Percentiles rank a stretch among this genome's conserved stretches.
Evolutionary conservation across 352 stramenopile genomes (phyloP).

Genomic region (Lagenidium giganteum): DNA sequence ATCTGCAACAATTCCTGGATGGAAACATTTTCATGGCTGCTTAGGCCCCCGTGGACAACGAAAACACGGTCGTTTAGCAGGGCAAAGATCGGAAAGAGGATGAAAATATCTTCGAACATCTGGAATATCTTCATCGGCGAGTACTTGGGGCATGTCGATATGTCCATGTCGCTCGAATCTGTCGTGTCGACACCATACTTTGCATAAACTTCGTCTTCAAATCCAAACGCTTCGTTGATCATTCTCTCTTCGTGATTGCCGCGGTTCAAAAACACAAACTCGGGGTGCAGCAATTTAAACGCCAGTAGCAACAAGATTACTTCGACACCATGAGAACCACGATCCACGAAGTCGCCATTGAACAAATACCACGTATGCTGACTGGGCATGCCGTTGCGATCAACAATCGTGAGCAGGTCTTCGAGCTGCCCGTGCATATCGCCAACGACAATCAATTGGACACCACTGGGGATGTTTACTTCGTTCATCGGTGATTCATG

Average conservation of each 20-base stretch:
- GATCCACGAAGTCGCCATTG: slow-evolving; percentile 96
- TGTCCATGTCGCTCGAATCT: no score
- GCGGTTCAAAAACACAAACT: slow-evolving; percentile 91
- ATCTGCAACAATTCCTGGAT: slow-evolving; percentile 84
- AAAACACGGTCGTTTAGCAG: slow-evolving; percentile 90
- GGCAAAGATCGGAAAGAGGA: slow-evolving; percentile 83
- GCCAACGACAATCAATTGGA: slow-evolving; percentile 88
- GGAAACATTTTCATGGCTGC: slow-evolving; percentile 80
- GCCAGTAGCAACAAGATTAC: slow-evolving; percentile 86
- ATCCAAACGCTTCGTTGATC: slow-evolving; percentile 90
- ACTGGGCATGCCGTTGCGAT: slow-evolving; percentile 86
- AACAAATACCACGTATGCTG: slow-evolving; percentile 92
- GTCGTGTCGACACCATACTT: slow-evolving; percentile 68
- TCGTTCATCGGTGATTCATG: slow-evolving; percentile 62
- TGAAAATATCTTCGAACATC: slow-evolving; percentile 85
- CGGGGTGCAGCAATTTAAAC: slow-evolving; percentile 87
- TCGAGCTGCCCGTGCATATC: slow-evolving; percentile 93
- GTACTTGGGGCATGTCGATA: slow-evolving; percentile 64
- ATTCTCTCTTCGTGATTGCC: slow-evolving; percentile 95
- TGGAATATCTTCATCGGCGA: slow-evolving; percentile 77
- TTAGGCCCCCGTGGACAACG: slow-evolving; percentile 91
- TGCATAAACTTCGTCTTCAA: slow-evolving; percentile 78
- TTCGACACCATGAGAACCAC: slow-evolving; percentile 89
- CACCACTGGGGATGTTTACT: slow-evolving; percentile 70
- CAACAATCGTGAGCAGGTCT: slow-evolving; percentile 92